Evolutionary conservation across 257 asterid genomes (phyloP).

Genomic region (Jacaranda mimosifolia): DNA sequence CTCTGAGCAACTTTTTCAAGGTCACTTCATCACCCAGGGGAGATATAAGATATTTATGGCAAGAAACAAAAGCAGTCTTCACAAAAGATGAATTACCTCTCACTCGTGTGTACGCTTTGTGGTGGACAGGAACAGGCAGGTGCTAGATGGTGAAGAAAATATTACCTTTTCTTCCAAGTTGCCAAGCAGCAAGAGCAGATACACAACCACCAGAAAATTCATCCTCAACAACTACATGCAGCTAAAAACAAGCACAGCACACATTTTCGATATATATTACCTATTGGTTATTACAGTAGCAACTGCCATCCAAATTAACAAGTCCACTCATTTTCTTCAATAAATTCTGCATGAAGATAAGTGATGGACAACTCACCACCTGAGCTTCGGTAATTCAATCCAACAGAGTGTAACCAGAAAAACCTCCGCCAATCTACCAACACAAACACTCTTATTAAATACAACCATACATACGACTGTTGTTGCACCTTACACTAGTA

Average conservation of each 20-base stretch:
- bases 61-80: neutral
- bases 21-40: neutral
- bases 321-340: neutral
- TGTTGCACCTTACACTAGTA: neutral
- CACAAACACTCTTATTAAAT: neutral
- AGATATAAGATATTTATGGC: neutral
- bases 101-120: neutral
- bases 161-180: neutral
- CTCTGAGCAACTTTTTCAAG: neutral
- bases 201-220: neutral
- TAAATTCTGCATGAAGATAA: neutral
- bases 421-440: neutral
- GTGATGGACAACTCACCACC: neutral
- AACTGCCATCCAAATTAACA: neutral
- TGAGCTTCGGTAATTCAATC: neutral
- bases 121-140: neutral
- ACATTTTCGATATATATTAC: neutral
- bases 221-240: neutral
- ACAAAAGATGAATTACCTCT: neutral
- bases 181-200: neutral
- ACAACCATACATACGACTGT: neutral
- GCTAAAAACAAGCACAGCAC: neutral
- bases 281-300: neutral
- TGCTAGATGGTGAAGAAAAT: neutral
- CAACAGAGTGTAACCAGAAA: neutral